These are phyloP conservation scores for Sherardia arvensis DNA, from an alignment of 257 asterid genomes.

Conservation along the genomic window DNA sequence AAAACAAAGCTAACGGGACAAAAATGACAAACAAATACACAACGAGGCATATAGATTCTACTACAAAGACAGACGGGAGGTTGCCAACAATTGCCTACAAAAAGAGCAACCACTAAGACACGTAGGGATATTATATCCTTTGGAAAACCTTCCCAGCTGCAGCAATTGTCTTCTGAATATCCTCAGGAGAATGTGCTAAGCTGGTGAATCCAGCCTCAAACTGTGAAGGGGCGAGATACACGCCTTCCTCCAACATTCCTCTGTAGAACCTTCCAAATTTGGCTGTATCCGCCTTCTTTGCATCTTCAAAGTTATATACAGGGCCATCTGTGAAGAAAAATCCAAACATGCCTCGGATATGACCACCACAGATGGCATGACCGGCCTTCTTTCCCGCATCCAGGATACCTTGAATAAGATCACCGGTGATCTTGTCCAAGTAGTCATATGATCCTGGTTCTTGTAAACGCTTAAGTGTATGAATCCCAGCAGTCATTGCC, in stretches of 20 bases:
- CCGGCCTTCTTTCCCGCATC: constrained; percentile 86
- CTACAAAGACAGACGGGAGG: not conserved
- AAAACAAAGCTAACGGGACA: not conserved
- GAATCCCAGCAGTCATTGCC: constrained; percentile 99
- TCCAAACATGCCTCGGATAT: constrained; percentile 88
- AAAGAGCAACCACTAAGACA: not conserved
- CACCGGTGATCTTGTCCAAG: constrained; percentile 62
- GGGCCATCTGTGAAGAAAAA: constrained; percentile 91
- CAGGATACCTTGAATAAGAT: constrained; percentile 60
- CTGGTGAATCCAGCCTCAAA: constrained; percentile 97
- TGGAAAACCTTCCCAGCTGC: constrained; percentile 84
- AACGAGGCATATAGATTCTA: not conserved
- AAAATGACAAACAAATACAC: not conserved
- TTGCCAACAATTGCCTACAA: constrained; percentile 8
- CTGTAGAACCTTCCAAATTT: constrained; percentile 68
- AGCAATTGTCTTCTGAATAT: constrained; percentile 65
- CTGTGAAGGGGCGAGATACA: constrained; percentile 91
- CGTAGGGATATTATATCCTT: constrained; percentile 24
- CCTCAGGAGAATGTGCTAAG: constrained; percentile 74
- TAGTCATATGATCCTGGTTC: constrained; percentile 65
- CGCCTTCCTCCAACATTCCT: constrained; percentile 96
- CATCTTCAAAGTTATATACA: constrained; percentile 68
- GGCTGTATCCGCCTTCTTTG: constrained; percentile 80
- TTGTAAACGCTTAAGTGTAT: constrained; percentile 74
- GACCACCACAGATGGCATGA: constrained; percentile 81